Evolutionary conservation across 2,329 filamentous ascomycete genomes (phyloP).

Genomic region (Colletotrichum sp.): DNA sequence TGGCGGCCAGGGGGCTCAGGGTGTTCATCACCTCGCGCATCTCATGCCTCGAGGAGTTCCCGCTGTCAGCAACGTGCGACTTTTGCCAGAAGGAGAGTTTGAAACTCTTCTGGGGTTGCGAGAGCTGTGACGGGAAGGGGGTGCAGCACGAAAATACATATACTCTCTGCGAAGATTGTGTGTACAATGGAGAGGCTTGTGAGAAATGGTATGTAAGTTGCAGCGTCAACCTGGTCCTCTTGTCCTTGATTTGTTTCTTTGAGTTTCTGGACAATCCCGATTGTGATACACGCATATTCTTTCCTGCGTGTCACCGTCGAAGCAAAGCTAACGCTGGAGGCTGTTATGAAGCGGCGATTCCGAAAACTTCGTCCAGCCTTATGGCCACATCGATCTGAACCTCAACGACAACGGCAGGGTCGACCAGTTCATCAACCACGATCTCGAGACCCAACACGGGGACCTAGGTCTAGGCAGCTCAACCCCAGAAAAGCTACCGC

Average conservation of each 20-base stretch:
- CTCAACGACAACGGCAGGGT: neutral
- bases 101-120: neutral
- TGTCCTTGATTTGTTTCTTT: neutral
- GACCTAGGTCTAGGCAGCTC: neutral
- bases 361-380: slow-evolving; percentile 1
- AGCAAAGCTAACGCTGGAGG: neutral
- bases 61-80: neutral
- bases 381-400: neutral
- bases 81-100: neutral
- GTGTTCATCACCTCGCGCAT: neutral
- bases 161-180: neutral
- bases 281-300: accelerated
- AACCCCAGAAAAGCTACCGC: neutral
- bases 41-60: neutral
- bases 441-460: neutral
- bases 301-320: accelerated
- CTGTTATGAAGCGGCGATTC: neutral
- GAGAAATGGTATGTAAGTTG: neutral
- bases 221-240: neutral
- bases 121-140: neutral
- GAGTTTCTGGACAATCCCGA: accelerated
- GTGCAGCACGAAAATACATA: neutral
- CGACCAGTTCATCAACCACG: neutral
- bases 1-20: neutral
- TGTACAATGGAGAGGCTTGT: neutral